These are phyloP conservation scores for Brassica juncea DNA, from an alignment of 345 rosid genomes.

Conservation along the genomic window DNA sequence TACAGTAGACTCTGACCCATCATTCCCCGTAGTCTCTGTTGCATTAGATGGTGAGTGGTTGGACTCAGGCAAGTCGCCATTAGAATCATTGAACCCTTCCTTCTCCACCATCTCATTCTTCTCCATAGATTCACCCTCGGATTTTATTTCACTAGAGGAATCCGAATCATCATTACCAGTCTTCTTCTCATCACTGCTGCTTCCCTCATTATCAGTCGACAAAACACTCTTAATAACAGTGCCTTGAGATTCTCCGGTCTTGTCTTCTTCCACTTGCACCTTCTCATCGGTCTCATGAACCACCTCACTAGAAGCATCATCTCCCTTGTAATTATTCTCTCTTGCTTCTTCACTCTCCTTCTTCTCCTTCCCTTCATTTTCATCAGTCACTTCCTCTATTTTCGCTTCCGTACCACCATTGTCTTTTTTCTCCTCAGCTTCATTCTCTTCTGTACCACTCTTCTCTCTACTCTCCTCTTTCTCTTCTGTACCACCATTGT, in stretches of 20 bases:
- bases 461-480: neutral
- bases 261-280: slow-evolving; percentile 39
- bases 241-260: slow-evolving; percentile 35
- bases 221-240: slow-evolving; percentile 41
- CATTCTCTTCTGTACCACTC: neutral
- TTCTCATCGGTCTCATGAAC: slow-evolving; percentile 45
- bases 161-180: slow-evolving; percentile 4
- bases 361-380: slow-evolving; percentile 39
- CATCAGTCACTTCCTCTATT: slow-evolving; percentile 8
- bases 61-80: slow-evolving; percentile 47
- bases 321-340: slow-evolving; percentile 74
- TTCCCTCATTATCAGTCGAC: slow-evolving; percentile 29
- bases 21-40: slow-evolving; percentile 27
- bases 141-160: slow-evolving; percentile 22
- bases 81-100: slow-evolving; percentile 39
- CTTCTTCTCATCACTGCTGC: slow-evolving; percentile 39
- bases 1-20: slow-evolving; percentile 10
- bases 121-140: slow-evolving; percentile 43
- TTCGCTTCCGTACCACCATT: neutral
- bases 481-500: neutral
- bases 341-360: slow-evolving; percentile 55
- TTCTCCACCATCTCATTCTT: slow-evolving; percentile 41
- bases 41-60: slow-evolving; percentile 34
- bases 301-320: slow-evolving; percentile 82
- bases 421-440: neutral